Percentiles rank a stretch among this genome's conserved stretches.
phyloP scores from a whole-genome alignment of 2,329 filamentous ascomycete genomes.

The Stemphylium vesicarium region DNA sequence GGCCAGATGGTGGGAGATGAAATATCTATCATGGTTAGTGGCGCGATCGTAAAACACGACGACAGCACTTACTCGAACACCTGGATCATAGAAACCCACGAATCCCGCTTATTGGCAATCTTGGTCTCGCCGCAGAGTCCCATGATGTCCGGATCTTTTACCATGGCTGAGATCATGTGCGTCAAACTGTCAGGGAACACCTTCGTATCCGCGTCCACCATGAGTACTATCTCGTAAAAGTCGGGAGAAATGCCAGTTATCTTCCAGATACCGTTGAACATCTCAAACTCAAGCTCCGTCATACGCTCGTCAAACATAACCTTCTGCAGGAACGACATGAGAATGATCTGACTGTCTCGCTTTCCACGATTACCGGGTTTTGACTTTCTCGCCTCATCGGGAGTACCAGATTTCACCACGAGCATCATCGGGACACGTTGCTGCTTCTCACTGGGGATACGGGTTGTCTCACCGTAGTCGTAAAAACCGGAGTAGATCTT shows the following conservation, averaged over 20 bases:
- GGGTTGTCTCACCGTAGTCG: constrained; percentile 84
- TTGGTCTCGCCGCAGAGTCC: constrained; percentile 98
- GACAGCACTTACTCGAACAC: constrained; percentile 78
- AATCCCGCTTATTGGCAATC: constrained; percentile 96
- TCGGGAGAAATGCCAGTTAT: constrained; percentile 98
- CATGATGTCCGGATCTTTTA: constrained; percentile 99
- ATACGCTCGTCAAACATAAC: constrained; percentile 99
- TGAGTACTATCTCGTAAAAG: constrained; percentile 96
- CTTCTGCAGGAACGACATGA: constrained; percentile 99
- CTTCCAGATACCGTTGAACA: constrained; percentile 99
- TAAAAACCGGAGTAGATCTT: constrained; percentile 99
- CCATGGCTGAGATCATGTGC: constrained; percentile 99
- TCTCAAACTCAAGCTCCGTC: constrained; percentile 98
- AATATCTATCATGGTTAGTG: constrained; percentile 65
- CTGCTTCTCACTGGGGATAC: constrained; percentile 83
- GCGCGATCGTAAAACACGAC: constrained; percentile 25
- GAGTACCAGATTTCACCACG: constrained; percentile 93
- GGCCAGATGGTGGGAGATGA: constrained; percentile 95
- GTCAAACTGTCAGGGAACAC: constrained; percentile 98
- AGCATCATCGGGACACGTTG: constrained; percentile 98
- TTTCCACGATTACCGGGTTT: constrained; percentile 98
- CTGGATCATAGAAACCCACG: constrained; percentile 97
- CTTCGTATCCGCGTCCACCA: constrained; percentile 99
- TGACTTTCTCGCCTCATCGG: constrained; percentile 77
- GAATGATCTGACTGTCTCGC: constrained; percentile 97